These are phyloP conservation scores for Flaveria ramosissima DNA, from an alignment of 129 eudicot genomes.

Conservation along the genomic window DNA sequence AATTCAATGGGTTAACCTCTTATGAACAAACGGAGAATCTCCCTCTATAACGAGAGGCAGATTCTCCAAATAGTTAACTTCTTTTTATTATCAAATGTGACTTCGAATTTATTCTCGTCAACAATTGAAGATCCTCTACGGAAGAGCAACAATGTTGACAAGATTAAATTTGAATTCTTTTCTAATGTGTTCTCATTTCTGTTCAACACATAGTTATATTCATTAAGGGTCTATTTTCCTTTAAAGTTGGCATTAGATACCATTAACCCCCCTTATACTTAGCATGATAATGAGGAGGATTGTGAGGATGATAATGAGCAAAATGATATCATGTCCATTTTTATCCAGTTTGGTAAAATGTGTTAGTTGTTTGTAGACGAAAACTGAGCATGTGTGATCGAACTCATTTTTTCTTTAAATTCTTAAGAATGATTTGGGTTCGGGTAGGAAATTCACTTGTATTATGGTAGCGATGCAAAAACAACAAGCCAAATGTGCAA, in stretches of 20 bases:
- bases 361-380: neutral
- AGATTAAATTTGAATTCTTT: neutral
- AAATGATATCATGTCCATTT: neutral
- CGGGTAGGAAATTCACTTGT: too few relatives aligned
- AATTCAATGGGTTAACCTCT: neutral
- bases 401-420: neutral
- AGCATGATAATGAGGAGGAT: conserved; percentile 26
- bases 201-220: neutral
- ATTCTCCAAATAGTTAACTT: conserved; percentile 4
- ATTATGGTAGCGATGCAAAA: too few relatives aligned
- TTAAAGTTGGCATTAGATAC: conserved; percentile 7
- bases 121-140: conserved; percentile 16
- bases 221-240: conserved; percentile 1
- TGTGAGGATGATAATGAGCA: conserved; percentile 27
- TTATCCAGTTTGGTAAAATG: neutral
- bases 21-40: conserved; percentile 7
- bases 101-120: neutral
- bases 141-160: conserved; percentile 12
- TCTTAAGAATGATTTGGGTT: too few relatives aligned
- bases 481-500: too few relatives aligned
- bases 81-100: neutral
- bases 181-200: neutral
- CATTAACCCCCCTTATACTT: conserved; percentile 20
- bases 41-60: conserved; percentile 8
- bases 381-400: neutral